Evolutionary conservation across 1,284 basidiomycete genomes (phyloP).

Genomic region (Chondrostereum purpureum): DNA sequence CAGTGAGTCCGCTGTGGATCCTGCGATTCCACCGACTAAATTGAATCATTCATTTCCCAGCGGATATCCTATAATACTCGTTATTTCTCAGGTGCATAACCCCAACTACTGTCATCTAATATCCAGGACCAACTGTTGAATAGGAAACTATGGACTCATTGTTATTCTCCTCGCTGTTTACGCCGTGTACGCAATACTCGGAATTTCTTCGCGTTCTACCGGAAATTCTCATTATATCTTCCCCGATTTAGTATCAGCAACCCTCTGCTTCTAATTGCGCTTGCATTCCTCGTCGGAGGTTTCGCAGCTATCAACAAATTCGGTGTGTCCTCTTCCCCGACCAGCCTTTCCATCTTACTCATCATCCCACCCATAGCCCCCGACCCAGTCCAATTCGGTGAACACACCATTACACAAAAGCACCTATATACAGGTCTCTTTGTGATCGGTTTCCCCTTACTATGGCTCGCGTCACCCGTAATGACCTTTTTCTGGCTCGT

Average conservation of each 20-base stretch:
- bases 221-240: background rate
- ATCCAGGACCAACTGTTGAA: background rate
- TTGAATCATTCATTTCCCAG: slow-evolving; percentile 32
- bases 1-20: slow-evolving; percentile 36
- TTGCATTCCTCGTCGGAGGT: slow-evolving; percentile 87
- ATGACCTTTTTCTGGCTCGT: slow-evolving; percentile 75
- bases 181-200: slow-evolving; percentile 61
- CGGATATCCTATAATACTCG: slow-evolving; percentile 94
- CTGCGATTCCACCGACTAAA: slow-evolving; percentile 8
- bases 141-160: slow-evolving; percentile 86
- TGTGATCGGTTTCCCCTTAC: slow-evolving; percentile 69
- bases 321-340: slow-evolving; percentile 50
- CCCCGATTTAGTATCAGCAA: slow-evolving; percentile 58
- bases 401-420: slow-evolving; percentile 77
- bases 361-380: slow-evolving; percentile 37
- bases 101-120: background rate
- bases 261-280: slow-evolving; percentile 73
- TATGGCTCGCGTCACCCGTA: slow-evolving; percentile 64
- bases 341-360: background rate
- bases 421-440: slow-evolving; percentile 76
- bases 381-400: slow-evolving; percentile 77
- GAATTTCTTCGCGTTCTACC: background rate
- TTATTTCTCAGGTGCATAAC: slow-evolving; percentile 71
- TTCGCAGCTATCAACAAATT: slow-evolving; percentile 88
- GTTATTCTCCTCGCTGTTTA: slow-evolving; percentile 82